Evolutionary conservation across 805 yeast species (phyloP).

Genomic region (Hanseniaspora pseudoguilliermondii): DNA sequence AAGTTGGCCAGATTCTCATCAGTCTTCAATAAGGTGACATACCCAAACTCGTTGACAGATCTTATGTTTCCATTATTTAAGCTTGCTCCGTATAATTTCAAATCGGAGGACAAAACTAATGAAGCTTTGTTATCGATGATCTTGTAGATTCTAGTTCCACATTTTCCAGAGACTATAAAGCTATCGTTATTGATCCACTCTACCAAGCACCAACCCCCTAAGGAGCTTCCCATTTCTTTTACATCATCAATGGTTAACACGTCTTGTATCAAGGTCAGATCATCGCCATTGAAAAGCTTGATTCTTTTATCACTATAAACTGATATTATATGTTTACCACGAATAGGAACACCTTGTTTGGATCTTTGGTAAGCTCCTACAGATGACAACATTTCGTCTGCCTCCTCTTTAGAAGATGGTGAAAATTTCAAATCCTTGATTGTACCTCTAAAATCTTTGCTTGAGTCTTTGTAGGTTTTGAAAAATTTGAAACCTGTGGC

Average conservation of each 20-base stretch:
- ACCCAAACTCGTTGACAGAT: conserved; percentile 1
- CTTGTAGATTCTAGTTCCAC: conserved; percentile 9
- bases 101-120: not conserved
- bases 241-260: conserved; percentile 36
- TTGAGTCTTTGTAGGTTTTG: conserved; percentile 47
- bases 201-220: conserved; percentile 5
- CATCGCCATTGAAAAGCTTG: conserved; percentile 71
- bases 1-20: not conserved
- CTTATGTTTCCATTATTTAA: not conserved
- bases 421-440: conserved; percentile 72
- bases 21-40: not conserved
- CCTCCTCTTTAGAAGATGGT: conserved; percentile 47
- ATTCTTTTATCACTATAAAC: conserved; percentile 77
- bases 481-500: conserved; percentile 93
- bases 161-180: conserved; percentile 8
- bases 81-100: not conserved
- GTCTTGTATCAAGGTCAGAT: conserved; percentile 58
- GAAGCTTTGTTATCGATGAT: not conserved
- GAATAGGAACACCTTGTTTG: conserved; percentile 16
- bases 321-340: conserved; percentile 41
- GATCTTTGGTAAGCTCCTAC: conserved; percentile 9
- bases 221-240: conserved; percentile 66
- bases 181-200: not conserved
- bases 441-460: conserved; percentile 54
- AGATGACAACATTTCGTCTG: conserved; percentile 1